Evolutionary conservation across 805 yeast species (phyloP), one percentile per base, ranked within the genome.

Genomic region (Nakazawaea ambrosiae): DNA sequence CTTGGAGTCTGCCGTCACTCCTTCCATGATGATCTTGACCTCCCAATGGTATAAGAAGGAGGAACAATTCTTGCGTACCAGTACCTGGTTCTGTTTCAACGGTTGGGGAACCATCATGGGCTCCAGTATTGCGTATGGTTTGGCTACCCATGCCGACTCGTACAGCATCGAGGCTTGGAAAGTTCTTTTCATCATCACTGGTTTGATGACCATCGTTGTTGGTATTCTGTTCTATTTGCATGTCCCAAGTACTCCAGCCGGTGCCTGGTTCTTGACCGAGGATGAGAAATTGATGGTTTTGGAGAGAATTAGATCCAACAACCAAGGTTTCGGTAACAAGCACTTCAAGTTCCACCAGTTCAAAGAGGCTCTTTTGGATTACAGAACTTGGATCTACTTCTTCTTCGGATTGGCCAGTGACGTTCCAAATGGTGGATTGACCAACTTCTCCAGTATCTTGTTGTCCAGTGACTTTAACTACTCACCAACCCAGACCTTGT

Each of bases 301-400:
- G 20, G 73, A 73, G 48, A 66, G 81, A 46, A 73, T 80, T 40
- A 69, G 78, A 47, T 51, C 50, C 6, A 77, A 75, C 51, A 71
- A 76, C 47, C 78, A 75, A 45, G 85, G 83, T 33, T 70, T 70
- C 49, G 81, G 80, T 42, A 68, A 66, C 45, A 67, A 58, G 44
- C 57, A 57, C 30, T 73, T 76, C 63, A 79, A 79, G 50, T 55
- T 57, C 61, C 51, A 65, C 37, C 87, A 80, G 53, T 61, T 77
- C 36, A 58, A 49, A 24, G 86, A 80, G 55, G 74, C 77, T 3
- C 39, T 78, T 20, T 41, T 52, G 9, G 87, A 80, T 49, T 53
- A 59, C 25, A 68, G 70, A 48, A 65, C 72, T 4, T 76, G 75
- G 70, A 45, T 70, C 18, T 60, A 65, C 50, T 67, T 74, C 33